These are phyloP conservation scores for Hamigera avellanea DNA, from an alignment of 495 filamentous ascomycete species.

Conservation along the genomic window DNA sequence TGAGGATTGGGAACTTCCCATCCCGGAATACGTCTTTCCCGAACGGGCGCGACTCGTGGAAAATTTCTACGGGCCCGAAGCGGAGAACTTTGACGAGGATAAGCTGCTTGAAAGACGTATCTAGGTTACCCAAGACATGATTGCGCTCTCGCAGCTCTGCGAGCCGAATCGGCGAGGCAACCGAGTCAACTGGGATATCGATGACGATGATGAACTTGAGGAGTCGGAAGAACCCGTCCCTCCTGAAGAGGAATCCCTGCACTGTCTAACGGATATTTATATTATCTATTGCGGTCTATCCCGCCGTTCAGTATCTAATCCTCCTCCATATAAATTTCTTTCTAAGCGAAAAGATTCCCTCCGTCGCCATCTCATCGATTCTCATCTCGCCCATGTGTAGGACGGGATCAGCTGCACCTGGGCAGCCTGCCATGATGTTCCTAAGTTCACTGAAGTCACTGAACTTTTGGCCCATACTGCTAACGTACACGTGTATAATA, in stretches of 20 bases:
- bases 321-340: too few relatives aligned
- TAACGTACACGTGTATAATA: too few relatives aligned
- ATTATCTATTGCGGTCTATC: constrained; percentile 19
- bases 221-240: constrained; percentile 6
- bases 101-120: constrained; percentile 15
- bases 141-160: constrained; percentile 11
- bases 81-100: constrained; percentile 14
- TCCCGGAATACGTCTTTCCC: constrained; percentile 13
- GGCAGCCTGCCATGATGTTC: too few relatives aligned
- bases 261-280: constrained; percentile 15
- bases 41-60: constrained; percentile 16
- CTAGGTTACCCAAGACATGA: constrained; percentile 19
- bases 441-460: too few relatives aligned
- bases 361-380: too few relatives aligned
- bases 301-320: constrained; percentile 13
- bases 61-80: constrained; percentile 17
- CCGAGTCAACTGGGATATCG: constrained; percentile 12
- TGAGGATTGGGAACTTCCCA: constrained; percentile 12
- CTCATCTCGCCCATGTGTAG: too few relatives aligned
- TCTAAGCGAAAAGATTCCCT: too few relatives aligned
- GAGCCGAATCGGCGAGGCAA: constrained; percentile 15
- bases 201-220: constrained; percentile 8
- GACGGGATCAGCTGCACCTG: too few relatives aligned
- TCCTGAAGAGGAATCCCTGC: constrained; percentile 5
- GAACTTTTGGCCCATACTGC: too few relatives aligned